Percentiles rank a stretch among this genome's conserved stretches.
Evolutionary conservation across 164 flowering plant genomes (phyloP).

Genomic region (Buxus sempervirens): DNA sequence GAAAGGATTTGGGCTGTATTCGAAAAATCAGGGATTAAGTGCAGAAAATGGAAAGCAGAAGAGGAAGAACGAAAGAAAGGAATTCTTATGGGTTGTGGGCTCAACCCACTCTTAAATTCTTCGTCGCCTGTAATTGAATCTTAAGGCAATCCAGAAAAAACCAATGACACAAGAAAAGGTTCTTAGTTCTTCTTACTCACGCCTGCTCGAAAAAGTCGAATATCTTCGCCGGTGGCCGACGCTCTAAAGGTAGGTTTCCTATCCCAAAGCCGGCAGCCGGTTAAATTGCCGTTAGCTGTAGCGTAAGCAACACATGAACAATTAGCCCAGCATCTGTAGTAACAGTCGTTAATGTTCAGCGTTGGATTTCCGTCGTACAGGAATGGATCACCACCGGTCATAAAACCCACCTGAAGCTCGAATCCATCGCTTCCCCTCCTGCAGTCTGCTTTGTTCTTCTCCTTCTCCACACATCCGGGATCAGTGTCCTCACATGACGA

Average conservation of each 20-base stretch:
- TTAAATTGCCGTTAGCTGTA: not conserved
- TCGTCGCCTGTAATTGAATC: too few relatives aligned
- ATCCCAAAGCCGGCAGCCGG: not conserved
- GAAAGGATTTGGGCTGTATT: too few relatives aligned
- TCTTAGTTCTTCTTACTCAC: too few relatives aligned
- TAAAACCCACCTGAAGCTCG: not conserved
- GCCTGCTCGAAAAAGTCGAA: not conserved
- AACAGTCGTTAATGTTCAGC: not conserved
- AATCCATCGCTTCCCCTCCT: not conserved
- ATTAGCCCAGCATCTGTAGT: not conserved
- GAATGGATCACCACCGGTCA: not conserved
- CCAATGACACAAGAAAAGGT: too few relatives aligned
- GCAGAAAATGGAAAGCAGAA: too few relatives aligned
- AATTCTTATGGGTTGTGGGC: too few relatives aligned
- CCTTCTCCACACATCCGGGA: not conserved
- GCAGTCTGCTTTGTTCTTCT: not conserved
- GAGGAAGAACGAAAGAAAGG: too few relatives aligned
- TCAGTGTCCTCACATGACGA: not conserved
- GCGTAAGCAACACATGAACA: conserved; percentile 4
- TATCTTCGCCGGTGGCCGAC: not conserved
- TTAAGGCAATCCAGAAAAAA: too few relatives aligned
- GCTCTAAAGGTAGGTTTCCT: not conserved
- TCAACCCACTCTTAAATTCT: too few relatives aligned
- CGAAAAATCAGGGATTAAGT: too few relatives aligned
- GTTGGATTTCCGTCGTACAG: not conserved